Base-by-base conservation (phyloP, 202 grass and related monocot species). In the Setaria italica region DNA sequence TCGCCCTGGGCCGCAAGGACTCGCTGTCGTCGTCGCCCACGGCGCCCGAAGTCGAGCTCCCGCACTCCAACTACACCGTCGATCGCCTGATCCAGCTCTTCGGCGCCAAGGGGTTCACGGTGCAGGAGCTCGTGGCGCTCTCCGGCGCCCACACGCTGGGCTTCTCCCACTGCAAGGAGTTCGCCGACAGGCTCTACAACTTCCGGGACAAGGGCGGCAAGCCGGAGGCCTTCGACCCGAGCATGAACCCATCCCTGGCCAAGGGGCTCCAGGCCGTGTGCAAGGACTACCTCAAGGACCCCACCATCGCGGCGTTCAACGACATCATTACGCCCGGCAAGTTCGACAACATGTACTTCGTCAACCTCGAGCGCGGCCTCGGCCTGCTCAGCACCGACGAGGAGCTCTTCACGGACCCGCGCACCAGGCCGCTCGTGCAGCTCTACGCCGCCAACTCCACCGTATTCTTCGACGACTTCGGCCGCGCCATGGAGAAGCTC, bases 261-360 rank as follows among this genome's bases (percentile, higher is more conserved):
- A 77, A 58, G 85, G 92, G 86, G 25, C 87, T 99, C 39, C 92
- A 99, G 84, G 79, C 4, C 11, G 97, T 92, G 33, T 99, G 94
- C 84, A 80, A 78, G 85, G 87, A 90, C 48, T 99, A 90, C 82
- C 71, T 55, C 64, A 83, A 84, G 34, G 94, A 94, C 85, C 82
- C 77, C 0, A 97, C 92, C 71, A 84, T 97, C 74, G 87, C 97
- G 0, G 89, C 97, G 5, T 99, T 99, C 89, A 99, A 97, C 80
- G 97, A 99, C 90, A 78, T 99, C 76, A 97, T 94, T 85, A 99
- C 97, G 10, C 97, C 97, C 10, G 97, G 93, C 33, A 99, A 97
- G 82, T 99, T 97, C 81, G 92, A 99, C 92, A 99, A 99, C 92
- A 76, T 87, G 82, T 99, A 99, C 90, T 99, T 87, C 88, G 53